These are phyloP conservation scores for Xylaria sp. DNA, from an alignment of 2,329 filamentous ascomycete species.

Conservation along the genomic window DNA sequence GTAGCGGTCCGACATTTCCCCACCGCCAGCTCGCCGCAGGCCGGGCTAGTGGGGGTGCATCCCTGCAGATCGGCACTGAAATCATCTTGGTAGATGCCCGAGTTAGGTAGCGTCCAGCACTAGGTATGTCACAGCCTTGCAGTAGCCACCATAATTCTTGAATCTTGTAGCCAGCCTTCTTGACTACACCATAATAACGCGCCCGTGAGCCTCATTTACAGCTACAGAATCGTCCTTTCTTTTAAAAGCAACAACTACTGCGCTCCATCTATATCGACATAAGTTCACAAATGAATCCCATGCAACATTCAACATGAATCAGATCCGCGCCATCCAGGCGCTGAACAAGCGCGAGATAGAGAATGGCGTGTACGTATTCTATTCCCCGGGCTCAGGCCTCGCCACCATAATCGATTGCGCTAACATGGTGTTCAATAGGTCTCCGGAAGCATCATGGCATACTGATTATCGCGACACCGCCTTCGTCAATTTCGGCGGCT, in stretches of 20 bases:
- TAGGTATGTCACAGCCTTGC: constrained; percentile 30
- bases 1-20: constrained; percentile 44
- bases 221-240: not conserved
- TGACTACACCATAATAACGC: not conserved
- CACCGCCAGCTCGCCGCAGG: constrained; percentile 21
- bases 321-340: constrained; percentile 89
- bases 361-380: constrained; percentile 76
- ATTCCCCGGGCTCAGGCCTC: not conserved
- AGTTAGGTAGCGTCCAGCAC: not conserved
- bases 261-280: not conserved
- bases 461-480: constrained; percentile 97
- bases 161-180: constrained; percentile 9
- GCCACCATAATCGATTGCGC: constrained; percentile 29
- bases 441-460: constrained; percentile 92
- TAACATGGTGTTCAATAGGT: constrained; percentile 59
- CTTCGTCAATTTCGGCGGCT: constrained; percentile 93
- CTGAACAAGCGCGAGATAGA: constrained; percentile 96
- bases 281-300: not conserved
- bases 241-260: not conserved
- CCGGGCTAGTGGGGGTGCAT: not conserved
- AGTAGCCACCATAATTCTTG: constrained; percentile 24
- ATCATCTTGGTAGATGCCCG: not conserved
- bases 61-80: constrained; percentile 9
- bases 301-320: constrained; percentile 75
- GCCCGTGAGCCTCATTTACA: not conserved